phyloP scores from a whole-genome alignment of 768 basidiomycete genomes.

The Pisolithus sp. region DNA sequence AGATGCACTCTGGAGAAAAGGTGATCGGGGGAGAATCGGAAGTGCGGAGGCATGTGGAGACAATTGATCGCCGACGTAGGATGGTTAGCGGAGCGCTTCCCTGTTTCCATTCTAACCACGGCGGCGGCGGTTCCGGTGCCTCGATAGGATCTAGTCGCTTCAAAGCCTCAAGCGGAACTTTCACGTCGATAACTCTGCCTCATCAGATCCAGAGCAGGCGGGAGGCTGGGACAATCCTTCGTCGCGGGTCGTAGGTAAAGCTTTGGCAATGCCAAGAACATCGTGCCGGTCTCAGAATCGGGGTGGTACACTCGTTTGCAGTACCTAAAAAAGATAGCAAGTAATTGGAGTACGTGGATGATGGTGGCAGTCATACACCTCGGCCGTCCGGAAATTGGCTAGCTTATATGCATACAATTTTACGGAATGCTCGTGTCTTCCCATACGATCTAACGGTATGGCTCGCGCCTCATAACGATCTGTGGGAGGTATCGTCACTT shows the following conservation, averaged over 20 bases:
- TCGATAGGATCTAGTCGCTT: constrained; percentile 78
- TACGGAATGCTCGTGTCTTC: constrained; percentile 89
- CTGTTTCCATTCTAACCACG: constrained; percentile 24
- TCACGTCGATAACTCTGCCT: constrained; percentile 75
- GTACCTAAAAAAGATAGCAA: constrained; percentile 51
- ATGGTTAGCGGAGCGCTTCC: too few relatives aligned
- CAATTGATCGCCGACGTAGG: constrained; percentile 15
- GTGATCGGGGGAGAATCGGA: constrained; percentile 16
- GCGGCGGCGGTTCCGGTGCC: constrained; percentile 55
- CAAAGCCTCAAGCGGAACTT: too few relatives aligned
- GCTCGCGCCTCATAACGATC: constrained; percentile 90
- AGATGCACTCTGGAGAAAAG: constrained; percentile 37
- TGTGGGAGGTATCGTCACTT: constrained; percentile 22
- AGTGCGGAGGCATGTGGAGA: constrained; percentile 21
- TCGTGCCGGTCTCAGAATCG: constrained; percentile 44
- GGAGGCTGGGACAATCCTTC: constrained; percentile 44
- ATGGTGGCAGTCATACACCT: constrained; percentile 55
- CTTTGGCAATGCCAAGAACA: constrained; percentile 81
- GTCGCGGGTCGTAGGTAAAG: constrained; percentile 78
- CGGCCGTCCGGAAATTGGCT: constrained; percentile 78
- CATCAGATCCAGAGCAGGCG: constrained; percentile 84
- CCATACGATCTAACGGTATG: constrained; percentile 81
- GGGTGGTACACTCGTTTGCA: constrained; percentile 77
- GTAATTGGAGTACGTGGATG: not conserved
- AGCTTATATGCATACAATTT: constrained; percentile 90